phyloP scores from a whole-genome alignment of 176 grass and related monocot genomes.

The Carex littledalei region DNA sequence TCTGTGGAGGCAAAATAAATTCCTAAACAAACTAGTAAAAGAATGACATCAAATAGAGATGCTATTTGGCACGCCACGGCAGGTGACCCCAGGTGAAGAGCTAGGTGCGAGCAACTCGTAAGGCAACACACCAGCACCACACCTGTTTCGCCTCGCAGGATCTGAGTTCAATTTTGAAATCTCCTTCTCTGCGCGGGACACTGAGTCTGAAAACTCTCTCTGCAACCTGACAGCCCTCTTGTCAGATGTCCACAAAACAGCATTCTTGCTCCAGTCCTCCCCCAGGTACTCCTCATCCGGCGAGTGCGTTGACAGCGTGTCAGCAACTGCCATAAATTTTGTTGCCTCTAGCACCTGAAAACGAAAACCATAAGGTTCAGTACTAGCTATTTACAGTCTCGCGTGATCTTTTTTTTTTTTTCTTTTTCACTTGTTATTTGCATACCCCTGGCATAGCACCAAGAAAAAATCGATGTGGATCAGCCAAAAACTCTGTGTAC shows the following conservation, averaged over 20 bases:
- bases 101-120: conserved; percentile 90
- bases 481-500: conserved; percentile 61
- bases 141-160: conserved; percentile 52
- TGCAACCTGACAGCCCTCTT: conserved; percentile 48
- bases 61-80: conserved; percentile 94
- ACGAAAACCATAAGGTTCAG: background rate
- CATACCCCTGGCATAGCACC: conserved; percentile 62
- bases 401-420: background rate
- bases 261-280: conserved; percentile 44
- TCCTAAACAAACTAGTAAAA: background rate
- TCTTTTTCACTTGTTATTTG: background rate
- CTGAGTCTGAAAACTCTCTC: conserved; percentile 51
- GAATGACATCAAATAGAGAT: conserved; percentile 62
- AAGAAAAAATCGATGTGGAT: conserved; percentile 92
- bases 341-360: conserved; percentile 74
- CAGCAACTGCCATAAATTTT: conserved; percentile 98
- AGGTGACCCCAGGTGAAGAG: conserved; percentile 80
- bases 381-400: background rate
- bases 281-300: conserved; percentile 99
- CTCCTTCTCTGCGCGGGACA: conserved; percentile 59
- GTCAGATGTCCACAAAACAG: conserved; percentile 69
- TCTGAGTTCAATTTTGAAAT: conserved; percentile 65
- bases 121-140: conserved; percentile 82
- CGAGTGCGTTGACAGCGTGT: conserved; percentile 95
- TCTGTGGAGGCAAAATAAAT: background rate